Evolutionary conservation across 2,329 filamentous ascomycete species (phyloP), one percentile per base, ranked within the genome.

Genomic region (Plenodomus tracheiphilus): DNA sequence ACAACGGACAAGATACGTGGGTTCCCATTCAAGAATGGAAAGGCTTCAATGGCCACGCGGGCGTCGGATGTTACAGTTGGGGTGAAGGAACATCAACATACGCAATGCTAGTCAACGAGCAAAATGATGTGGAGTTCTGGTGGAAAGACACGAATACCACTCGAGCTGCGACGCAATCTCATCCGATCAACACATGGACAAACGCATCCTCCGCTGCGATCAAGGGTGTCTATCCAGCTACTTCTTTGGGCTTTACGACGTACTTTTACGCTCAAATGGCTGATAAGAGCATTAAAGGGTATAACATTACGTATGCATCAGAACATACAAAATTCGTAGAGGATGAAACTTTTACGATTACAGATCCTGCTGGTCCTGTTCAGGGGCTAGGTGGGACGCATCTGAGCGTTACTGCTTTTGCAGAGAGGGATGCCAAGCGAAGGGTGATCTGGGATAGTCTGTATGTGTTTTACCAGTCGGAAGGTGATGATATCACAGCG

Each of bases 51-150:
- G 73, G 69, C 4, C 75, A 77, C 43, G 75, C 72, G 2, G 75
- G 75, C 15, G 72, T 77, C 3, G 75, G 71, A 1, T 77, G 75
- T 50, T 77, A 75, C 50, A 71, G 66, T 16, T 77, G 75, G 75
- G 73, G 71, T 13, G 58, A 60, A 2, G 64, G 69, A 6, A 71
- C 66, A 2, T 70, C 69, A 4, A 67, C 68, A 0, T 77, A 78
- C 51, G 68, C 73, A 16, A 76, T 77, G 73, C 65, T 77, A 47
- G 69, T 74, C 13, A 74, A 75, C 47, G 46, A 64, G 11, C 30
- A 71, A 4, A 72, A 75, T 49, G 61, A 65, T 3, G 65, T 74
- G 2, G 72, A 77, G 41, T 65, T 77, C 25, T 75, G 66, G 56
- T 78, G 76, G 75, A 75, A 73, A 54, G 75, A 78, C 46, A 72